Base-by-base conservation (phyloP, 768 basidiomycete species). In the Naganishia antarctica region DNA sequence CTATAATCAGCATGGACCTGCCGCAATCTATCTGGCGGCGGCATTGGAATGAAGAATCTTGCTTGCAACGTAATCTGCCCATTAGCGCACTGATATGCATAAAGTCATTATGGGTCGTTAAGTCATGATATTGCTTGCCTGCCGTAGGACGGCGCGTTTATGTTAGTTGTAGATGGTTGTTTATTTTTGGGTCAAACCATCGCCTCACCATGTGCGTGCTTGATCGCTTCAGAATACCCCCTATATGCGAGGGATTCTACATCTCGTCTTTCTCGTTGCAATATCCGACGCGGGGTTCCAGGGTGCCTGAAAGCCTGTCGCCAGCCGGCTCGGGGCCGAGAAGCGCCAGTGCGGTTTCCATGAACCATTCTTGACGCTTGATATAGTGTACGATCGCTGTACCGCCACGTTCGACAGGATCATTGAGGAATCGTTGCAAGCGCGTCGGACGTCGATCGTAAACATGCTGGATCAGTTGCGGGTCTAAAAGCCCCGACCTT, bases 321-420 rank as follows among this genome's bases (percentile, higher is more conserved):
- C 21, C 21, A 16, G n/a, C 15, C 1, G 21, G 23, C 32, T 21
- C 12, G 8, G 34, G 28, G 1, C 88, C 90, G 29, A 97, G 80
- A 26, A 99, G 80, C 18, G 91, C 91, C 12, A 91, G 79, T 12
- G 91, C 90, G 5, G 93, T 90, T 80, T 99, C 94, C 69, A 92
- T 77, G 79, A 89, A 97, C 94, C 94, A 99, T 80, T 89, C 88
- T 68, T 90, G 86, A 76, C 90, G 88, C 85, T 97, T 99, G 82
- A 99, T 87, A 75, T 90, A 97, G 79, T 99, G 94, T 58, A 99
- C 91, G 23, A 91, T 89, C 48, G 93, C 83, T 2, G 94, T 99
- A 5, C 94, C 96, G 3, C 94, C 94, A 9, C 66, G 31, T 43
- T 85, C 82, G 40, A 83, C 82, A 0, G 84, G 81, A 40, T 84